Percentiles rank a stretch among this genome's conserved stretches.
Conservation (phyloP, 352 stramenopile genomes). For the Phytophthora colocasiae region DNA sequence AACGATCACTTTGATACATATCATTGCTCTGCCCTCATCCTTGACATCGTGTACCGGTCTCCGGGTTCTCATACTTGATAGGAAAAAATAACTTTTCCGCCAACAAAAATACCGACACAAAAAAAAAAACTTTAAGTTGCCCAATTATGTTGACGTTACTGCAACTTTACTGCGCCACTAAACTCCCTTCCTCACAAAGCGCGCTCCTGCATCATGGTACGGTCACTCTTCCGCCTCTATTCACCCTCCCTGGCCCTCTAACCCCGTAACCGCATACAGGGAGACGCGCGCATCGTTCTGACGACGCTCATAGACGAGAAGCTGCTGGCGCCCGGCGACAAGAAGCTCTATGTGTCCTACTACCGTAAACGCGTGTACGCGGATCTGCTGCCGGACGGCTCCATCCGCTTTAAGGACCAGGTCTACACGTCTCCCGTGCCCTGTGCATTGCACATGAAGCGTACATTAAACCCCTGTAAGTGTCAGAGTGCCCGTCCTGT, state of each 20-base stretch:
- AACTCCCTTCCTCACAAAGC: not conserved
- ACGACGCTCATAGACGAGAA: slow-evolving; percentile 77
- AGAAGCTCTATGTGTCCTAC: slow-evolving; percentile 86
- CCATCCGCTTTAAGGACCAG: slow-evolving; percentile 79
- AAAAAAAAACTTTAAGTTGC: too few relatives aligned
- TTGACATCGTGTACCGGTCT: too few relatives aligned
- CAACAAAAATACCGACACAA: too few relatives aligned
- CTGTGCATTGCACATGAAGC: slow-evolving; percentile 84
- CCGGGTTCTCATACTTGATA: too few relatives aligned
- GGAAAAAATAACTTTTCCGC: too few relatives aligned
- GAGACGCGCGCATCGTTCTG: slow-evolving; percentile 69
- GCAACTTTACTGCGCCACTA: too few relatives aligned
- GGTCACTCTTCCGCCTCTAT: not conserved
- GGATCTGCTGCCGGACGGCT: slow-evolving; percentile 74
- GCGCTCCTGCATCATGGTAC: slow-evolving; percentile 29
- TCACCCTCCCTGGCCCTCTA: not conserved
- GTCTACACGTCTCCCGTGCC: slow-evolving; percentile 80
- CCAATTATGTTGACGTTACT: too few relatives aligned
- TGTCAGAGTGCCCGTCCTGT: slow-evolving; percentile 24
- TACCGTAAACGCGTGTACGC: slow-evolving; percentile 84
- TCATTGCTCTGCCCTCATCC: too few relatives aligned
- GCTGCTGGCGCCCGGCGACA: slow-evolving; percentile 60
- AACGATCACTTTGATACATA: slow-evolving; percentile 26
- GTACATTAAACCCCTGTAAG: slow-evolving; percentile 78
- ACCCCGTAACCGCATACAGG: slow-evolving; percentile 33